Evolutionary conservation across 2,329 filamentous ascomycete species (phyloP).

Genomic region (Monosporascus sp.): DNA sequence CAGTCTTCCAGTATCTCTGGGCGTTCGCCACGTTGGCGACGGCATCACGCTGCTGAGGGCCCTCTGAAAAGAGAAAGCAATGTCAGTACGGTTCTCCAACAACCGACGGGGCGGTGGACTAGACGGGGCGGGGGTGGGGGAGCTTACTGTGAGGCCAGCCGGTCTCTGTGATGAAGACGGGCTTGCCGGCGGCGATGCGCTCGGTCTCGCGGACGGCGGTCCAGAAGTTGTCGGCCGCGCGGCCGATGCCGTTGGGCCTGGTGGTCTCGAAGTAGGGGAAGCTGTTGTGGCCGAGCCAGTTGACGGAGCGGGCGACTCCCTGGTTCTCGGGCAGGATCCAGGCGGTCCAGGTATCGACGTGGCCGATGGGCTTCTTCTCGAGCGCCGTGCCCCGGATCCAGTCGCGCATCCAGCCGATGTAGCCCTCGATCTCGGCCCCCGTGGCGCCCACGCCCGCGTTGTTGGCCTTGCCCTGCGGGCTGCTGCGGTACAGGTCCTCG

Average conservation of each 20-base stretch:
- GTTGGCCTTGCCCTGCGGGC: slow-evolving; percentile 16
- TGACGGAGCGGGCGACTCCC: slow-evolving; percentile 15
- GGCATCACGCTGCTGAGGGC: slow-evolving; percentile 20
- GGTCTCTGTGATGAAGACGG: slow-evolving; percentile 25
- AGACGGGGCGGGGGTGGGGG: not conserved
- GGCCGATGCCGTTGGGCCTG: slow-evolving; percentile 21
- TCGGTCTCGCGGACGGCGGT: slow-evolving; percentile 19
- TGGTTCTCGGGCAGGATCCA: slow-evolving; percentile 24
- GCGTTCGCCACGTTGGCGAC: slow-evolving; percentile 22
- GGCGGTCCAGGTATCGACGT: slow-evolving; percentile 27
- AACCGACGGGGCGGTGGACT: not conserved
- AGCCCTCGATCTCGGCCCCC: slow-evolving; percentile 20
- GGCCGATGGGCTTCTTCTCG: slow-evolving; percentile 22
- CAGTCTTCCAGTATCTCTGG: slow-evolving; percentile 24
- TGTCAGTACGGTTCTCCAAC: not conserved
- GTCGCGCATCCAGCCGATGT: slow-evolving; percentile 24
- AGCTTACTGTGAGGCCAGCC: slow-evolving; percentile 25
- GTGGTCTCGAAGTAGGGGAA: slow-evolving; percentile 27
- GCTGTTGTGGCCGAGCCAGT: slow-evolving; percentile 24
- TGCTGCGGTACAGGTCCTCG: slow-evolving; percentile 25
- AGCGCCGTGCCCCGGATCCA: slow-evolving; percentile 19
- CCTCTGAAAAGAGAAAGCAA: slow-evolving; percentile 9
- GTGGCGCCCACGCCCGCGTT: slow-evolving; percentile 21
- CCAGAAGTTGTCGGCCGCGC: slow-evolving; percentile 20
- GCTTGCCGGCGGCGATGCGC: slow-evolving; percentile 21